Evolutionary conservation across 2,329 filamentous ascomycete genomes (phyloP), one percentile per base, ranked within the genome.

Genomic region (Colletotrichum lini): DNA sequence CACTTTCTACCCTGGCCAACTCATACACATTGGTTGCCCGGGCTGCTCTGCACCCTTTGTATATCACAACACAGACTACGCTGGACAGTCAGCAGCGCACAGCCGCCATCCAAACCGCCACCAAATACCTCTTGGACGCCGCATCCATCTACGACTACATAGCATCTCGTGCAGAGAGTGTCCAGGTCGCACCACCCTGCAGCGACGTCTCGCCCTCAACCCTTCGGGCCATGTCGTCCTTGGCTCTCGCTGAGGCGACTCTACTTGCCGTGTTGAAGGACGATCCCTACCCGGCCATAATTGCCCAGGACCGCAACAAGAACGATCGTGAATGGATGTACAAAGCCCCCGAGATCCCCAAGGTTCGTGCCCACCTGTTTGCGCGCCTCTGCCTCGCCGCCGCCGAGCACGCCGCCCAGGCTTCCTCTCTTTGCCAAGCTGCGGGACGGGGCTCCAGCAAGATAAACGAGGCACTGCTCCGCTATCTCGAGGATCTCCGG

Each of bases 291-390:
- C 93, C 96, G 1, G 91, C 93, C 2, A 89, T 92, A 8, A 92
- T 97, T 2, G 91, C 94, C 0, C 94, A 97, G 77, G 90, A 92
- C 67, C 89, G 95, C 58, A 97, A 97, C 78, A 90, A 92, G 64
- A 91, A 92, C 75, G 94, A 95, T 80, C 94, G 89, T 72, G 96
- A 98, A 75, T 99, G 96, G 96, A 98, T 98, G 95, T 97, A 96
- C 80, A 94, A 93, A 77, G 89, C 94, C 0, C 94, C 96, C 0
- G 91, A 94, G 61, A 94, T 98, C 59, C 93, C 95, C 40, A 95
- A 96, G 78, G 95, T 98, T 21, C 91, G 96, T 57, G 94, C 94
- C 10, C 92, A 97, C 77, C 86, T 99, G 2, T 97, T 97, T 78
- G 95, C 95, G 2, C 88, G 96, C 1, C 85, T 98, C 9, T 98